Evolutionary conservation across 2,329 filamentous ascomycete genomes (phyloP).

Genomic region (Fusarium nurragi): DNA sequence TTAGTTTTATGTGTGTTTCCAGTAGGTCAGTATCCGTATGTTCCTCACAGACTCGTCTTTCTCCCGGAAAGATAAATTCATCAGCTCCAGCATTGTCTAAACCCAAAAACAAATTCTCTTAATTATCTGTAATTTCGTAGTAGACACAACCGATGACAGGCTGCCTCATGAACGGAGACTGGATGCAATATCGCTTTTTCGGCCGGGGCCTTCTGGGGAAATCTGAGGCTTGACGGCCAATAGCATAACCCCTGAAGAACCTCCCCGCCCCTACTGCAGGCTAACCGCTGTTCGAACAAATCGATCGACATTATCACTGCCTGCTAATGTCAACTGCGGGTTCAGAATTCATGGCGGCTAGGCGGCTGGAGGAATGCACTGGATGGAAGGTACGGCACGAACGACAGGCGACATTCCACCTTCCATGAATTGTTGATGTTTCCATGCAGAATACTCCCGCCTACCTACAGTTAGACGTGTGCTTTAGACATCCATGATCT

Average conservation of each 20-base stretch:
- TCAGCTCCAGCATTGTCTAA: background rate
- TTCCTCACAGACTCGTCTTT: no score
- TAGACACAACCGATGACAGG: background rate
- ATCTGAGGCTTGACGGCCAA: conserved; percentile 21
- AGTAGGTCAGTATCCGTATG: no score
- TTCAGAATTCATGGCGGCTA: conserved; percentile 6
- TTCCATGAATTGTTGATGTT: background rate
- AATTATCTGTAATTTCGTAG: background rate
- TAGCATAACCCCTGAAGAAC: conserved; percentile 2
- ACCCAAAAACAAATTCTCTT: background rate
- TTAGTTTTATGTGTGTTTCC: no score
- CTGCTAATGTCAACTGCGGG: conserved; percentile 26
- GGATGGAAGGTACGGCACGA: background rate
- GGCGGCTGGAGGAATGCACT: background rate
- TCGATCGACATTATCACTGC: conserved; percentile 41
- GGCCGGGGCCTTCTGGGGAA: conserved; percentile 32
- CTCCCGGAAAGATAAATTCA: background rate
- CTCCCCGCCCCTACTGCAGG: conserved; percentile 21
- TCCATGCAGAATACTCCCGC: background rate
- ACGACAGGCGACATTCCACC: background rate
- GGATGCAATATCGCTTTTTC: conserved; percentile 20
- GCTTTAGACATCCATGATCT: background rate
- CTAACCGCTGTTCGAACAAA: conserved; percentile 39
- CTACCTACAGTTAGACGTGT: background rate
- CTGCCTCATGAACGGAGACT: conserved; percentile 24